Evolutionary conservation across 192 early-diverging fungal species (phyloP).

Genomic region (Diversispora eburnea): DNA sequence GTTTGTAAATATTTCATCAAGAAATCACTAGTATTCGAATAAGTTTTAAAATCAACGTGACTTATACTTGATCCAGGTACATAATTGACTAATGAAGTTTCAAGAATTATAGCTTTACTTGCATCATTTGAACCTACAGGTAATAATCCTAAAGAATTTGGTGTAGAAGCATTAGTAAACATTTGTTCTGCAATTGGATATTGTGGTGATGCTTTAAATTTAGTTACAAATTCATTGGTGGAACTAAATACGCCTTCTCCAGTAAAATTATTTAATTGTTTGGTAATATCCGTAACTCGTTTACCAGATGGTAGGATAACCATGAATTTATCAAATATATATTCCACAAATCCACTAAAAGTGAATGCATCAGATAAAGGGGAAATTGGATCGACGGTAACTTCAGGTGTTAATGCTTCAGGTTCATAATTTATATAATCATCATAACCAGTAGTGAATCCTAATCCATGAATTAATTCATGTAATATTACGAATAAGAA

Average conservation of each 20-base stretch:
- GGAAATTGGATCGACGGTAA: neutral
- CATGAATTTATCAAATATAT: conserved; percentile 26
- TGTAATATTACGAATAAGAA: conserved; percentile 39
- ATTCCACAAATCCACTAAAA: conserved; percentile 27
- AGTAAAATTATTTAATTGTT: neutral
- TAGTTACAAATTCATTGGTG: neutral
- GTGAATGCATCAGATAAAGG: neutral
- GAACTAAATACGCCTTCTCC: neutral
- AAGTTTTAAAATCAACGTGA: conserved; percentile 38
- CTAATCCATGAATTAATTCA: conserved; percentile 45
- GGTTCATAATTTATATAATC: conserved; percentile 19
- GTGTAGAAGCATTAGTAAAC: conserved; percentile 5
- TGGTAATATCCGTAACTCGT: neutral
- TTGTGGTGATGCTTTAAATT: conserved; percentile 20
- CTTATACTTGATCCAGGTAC: conserved; percentile 36
- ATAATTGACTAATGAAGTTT: conserved; percentile 39
- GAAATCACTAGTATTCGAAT: conserved; percentile 36
- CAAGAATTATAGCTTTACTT: conserved; percentile 28
- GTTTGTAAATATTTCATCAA: conserved; percentile 42
- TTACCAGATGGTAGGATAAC: conserved; percentile 2
- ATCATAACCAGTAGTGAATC: conserved; percentile 39
- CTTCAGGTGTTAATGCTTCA: conserved; percentile 30
- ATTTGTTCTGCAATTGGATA: conserved; percentile 2
- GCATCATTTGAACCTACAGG: neutral
- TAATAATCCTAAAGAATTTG: conserved; percentile 21